Evolutionary conservation across 1,139 yeast genomes (phyloP).

Genomic region (Saccharomyces hybrid): DNA sequence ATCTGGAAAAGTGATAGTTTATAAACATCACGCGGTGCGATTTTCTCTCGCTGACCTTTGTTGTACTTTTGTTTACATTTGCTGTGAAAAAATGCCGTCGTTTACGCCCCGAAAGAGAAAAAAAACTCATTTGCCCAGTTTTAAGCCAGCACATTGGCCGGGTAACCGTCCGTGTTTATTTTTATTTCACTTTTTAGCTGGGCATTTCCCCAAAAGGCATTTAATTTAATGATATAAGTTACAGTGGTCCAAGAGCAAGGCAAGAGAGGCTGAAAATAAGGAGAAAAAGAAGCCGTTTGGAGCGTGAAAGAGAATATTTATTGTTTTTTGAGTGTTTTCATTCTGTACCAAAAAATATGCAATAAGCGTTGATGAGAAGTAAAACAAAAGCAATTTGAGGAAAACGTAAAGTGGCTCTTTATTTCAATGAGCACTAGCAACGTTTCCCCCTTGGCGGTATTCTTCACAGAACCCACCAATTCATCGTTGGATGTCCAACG

Average conservation of each 20-base stretch:
- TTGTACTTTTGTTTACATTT: neutral
- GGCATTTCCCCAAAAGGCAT: too few species aligned
- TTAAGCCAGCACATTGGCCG: neutral
- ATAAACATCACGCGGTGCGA: neutral
- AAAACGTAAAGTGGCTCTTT: slow-evolving; percentile 26
- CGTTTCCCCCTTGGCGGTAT: slow-evolving; percentile 14
- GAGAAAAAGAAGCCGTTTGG: too few species aligned
- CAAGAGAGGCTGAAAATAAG: too few species aligned
- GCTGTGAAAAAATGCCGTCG: neutral
- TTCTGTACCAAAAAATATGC: neutral
- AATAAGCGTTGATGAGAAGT: neutral
- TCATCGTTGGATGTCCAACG: neutral
- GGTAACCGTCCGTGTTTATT: neutral
- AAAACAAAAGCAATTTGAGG: slow-evolving; percentile 1
- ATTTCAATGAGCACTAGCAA: slow-evolving; percentile 29
- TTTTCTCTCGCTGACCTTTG: neutral
- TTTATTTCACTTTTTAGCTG: neutral
- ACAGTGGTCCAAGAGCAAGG: too few species aligned
- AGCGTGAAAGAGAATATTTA: neutral
- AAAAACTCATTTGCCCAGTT: neutral
- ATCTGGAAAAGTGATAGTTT: neutral
- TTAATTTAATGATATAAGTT: too few species aligned
- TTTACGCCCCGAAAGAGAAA: neutral
- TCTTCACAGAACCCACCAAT: neutral
- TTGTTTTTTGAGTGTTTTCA: neutral